Conservation (phyloP, 176 grass and related monocot genomes). For the Ampelocalamus luodianensis region DNA sequence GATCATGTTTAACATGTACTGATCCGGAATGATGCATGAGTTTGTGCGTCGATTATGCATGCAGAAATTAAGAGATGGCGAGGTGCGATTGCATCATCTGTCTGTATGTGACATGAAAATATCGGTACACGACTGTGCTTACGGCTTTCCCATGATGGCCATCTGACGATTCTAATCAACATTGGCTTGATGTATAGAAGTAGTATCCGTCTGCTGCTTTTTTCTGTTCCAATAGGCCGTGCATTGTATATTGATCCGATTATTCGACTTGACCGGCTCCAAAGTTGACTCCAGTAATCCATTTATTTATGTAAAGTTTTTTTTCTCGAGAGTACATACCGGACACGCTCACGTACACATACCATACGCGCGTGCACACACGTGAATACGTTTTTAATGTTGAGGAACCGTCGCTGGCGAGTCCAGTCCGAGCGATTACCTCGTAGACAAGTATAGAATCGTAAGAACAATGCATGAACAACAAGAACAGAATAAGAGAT, state of each 20-base stretch:
- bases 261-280: constrained; percentile 9
- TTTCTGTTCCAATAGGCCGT: background rate
- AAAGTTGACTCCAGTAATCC: background rate
- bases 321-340: too few species aligned
- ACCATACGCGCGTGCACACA: too few species aligned
- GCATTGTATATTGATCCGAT: constrained; percentile 25
- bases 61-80: background rate
- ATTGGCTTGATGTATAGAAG: background rate
- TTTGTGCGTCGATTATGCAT: background rate
- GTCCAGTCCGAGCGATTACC: too few species aligned
- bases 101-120: background rate
- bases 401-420: too few species aligned
- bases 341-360: too few species aligned
- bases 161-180: background rate
- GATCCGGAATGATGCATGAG: background rate
- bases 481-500: too few species aligned
- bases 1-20: background rate
- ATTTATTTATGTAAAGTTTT: too few species aligned
- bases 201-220: background rate
- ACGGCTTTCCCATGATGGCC: background rate
- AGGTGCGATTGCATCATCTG: background rate
- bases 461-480: too few species aligned
- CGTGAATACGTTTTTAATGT: too few species aligned
- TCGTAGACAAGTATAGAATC: too few species aligned
- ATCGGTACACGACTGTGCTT: background rate